A percentile compares a stretch with the other conserved stretches of the same genome.
Conservation (phyloP, 2,329 filamentous ascomycete species). For the Trichoderma sp. region DNA sequence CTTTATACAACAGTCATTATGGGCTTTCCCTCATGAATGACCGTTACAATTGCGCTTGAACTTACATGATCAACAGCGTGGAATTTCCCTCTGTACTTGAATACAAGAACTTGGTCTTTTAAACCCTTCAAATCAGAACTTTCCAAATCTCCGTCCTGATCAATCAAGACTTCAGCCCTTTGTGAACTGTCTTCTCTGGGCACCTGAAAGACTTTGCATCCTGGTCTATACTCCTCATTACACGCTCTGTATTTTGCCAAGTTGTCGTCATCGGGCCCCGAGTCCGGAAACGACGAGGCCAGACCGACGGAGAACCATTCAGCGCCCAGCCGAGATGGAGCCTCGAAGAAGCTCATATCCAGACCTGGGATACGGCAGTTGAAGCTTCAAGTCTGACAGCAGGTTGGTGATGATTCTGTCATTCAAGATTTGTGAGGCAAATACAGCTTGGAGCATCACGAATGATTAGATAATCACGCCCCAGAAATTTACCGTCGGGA, state of each 20-base stretch:
- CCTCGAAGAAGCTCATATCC: slow-evolving; percentile 31
- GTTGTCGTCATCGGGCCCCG: slow-evolving; percentile 43
- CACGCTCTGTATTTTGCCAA: slow-evolving; percentile 44
- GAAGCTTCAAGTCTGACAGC: not conserved
- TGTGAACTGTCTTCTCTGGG: slow-evolving; percentile 42
- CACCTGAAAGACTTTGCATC: slow-evolving; percentile 62
- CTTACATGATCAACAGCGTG: slow-evolving; percentile 69
- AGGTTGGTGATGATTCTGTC: too few relatives aligned
- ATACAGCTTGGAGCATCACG: not conserved
- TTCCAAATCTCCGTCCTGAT: slow-evolving; percentile 35
- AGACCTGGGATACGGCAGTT: not conserved
- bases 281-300: slow-evolving; percentile 56
- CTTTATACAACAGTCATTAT: slow-evolving; percentile 37
- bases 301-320: slow-evolving; percentile 58
- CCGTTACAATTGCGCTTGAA: not conserved
- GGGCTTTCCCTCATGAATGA: not conserved
- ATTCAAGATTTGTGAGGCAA: not conserved
- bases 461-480: not conserved
- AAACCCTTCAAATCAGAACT: slow-evolving; percentile 39
- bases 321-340: slow-evolving; percentile 22
- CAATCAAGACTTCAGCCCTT: slow-evolving; percentile 40
- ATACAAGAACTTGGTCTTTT: slow-evolving; percentile 65
- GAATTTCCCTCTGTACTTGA: slow-evolving; percentile 63
- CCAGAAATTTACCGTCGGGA: not conserved
- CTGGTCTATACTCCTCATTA: slow-evolving; percentile 42